Evolutionary conservation across 768 basidiomycete species (phyloP).

Genomic region (Pleurotus tuber-regium): DNA sequence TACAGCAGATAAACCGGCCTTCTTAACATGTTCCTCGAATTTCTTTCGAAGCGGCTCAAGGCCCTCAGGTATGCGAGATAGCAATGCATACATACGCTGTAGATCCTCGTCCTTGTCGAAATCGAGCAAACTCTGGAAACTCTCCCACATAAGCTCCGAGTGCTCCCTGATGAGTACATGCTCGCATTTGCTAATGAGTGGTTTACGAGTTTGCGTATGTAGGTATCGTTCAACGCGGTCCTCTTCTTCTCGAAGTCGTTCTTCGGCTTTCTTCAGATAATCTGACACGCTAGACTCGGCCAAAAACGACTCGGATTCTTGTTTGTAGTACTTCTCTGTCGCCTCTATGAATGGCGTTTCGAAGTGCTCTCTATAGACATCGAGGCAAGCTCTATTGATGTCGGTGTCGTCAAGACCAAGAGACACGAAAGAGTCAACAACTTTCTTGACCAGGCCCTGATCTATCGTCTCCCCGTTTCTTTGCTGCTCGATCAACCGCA

Average conservation of each 20-base stretch:
- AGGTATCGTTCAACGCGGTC: slow-evolving; percentile 94
- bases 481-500: slow-evolving; percentile 89
- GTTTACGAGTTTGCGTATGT: slow-evolving; percentile 83
- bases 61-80: slow-evolving; percentile 87
- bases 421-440: slow-evolving; percentile 93
- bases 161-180: slow-evolving; percentile 89
- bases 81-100: slow-evolving; percentile 91
- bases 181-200: slow-evolving; percentile 82
- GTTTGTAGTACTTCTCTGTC: slow-evolving; percentile 88
- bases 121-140: slow-evolving; percentile 86
- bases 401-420: slow-evolving; percentile 92
- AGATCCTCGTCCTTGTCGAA: slow-evolving; percentile 94
- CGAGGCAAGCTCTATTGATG: slow-evolving; percentile 88
- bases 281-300: slow-evolving; percentile 88
- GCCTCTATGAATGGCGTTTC: slow-evolving; percentile 85
- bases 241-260: slow-evolving; percentile 90
- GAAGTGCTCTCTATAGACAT: slow-evolving; percentile 91
- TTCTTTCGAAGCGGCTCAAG: slow-evolving; percentile 87
- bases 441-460: slow-evolving; percentile 88
- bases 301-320: slow-evolving; percentile 89
- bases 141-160: slow-evolving; percentile 84
- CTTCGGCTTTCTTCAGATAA: slow-evolving; percentile 93
- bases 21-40: slow-evolving; percentile 96
- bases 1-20: slow-evolving; percentile 79
- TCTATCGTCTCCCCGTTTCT: slow-evolving; percentile 94